Percentiles rank a stretch among this genome's conserved stretches.
Evolutionary conservation across 768 basidiomycete species (phyloP).

Genomic region (Phaeotremella skinneri): DNA sequence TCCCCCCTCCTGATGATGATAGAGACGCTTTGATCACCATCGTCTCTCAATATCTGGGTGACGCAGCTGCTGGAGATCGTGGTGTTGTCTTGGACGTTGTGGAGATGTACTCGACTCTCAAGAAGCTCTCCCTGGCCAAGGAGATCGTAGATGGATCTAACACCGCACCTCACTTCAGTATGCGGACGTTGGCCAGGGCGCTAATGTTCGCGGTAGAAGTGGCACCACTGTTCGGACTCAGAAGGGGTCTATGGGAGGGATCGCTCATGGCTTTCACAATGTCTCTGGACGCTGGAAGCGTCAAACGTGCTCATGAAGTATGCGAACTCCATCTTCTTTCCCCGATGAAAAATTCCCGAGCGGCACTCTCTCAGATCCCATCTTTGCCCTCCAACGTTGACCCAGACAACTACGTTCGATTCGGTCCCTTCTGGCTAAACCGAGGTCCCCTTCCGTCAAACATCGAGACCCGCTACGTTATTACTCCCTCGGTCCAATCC

Average conservation of each 20-base stretch:
- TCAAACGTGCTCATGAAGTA: constrained; percentile 63
- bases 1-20: constrained; percentile 89
- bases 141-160: constrained; percentile 91
- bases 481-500: constrained; percentile 89
- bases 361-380: constrained; percentile 71
- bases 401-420: constrained; percentile 66
- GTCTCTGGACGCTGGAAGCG: constrained; percentile 75
- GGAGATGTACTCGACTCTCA: constrained; percentile 82
- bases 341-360: constrained; percentile 73
- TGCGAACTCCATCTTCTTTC: constrained; percentile 75
- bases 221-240: constrained; percentile 69
- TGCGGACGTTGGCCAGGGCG: constrained; percentile 89
- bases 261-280: constrained; percentile 98
- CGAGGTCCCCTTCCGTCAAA: constrained; percentile 65
- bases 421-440: constrained; percentile 88
- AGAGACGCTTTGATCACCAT: constrained; percentile 83
- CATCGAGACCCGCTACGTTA: constrained; percentile 74
- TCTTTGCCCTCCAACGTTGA: constrained; percentile 55
- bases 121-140: constrained; percentile 67
- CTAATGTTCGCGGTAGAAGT: constrained; percentile 85
- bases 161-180: constrained; percentile 89
- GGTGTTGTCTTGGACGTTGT: constrained; percentile 83
- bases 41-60: constrained; percentile 83
- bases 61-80: constrained; percentile 77
- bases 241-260: constrained; percentile 90